These are phyloP conservation scores for Dictyostelium brefeldianum DNA, from an alignment of 78 protist genomes.

Conservation along the genomic window DNA sequence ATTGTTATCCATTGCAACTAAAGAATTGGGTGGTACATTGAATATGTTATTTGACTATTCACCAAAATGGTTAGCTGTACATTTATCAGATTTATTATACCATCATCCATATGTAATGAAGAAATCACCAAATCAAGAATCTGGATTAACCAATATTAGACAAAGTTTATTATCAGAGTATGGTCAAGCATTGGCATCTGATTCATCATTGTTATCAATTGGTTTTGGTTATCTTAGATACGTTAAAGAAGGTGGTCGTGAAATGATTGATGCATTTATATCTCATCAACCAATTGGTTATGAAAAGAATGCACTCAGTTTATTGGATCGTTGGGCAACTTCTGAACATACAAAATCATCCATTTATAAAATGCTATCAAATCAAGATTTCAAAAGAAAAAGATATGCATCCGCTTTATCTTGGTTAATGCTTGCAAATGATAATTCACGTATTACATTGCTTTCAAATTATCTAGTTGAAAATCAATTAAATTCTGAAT, in stretches of 20 bases:
- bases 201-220: conserved; percentile 22
- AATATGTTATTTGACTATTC: conserved; percentile 11
- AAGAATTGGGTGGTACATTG: conserved; percentile 19
- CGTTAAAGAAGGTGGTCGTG: conserved; percentile 13
- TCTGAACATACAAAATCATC: background rate
- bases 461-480: conserved; percentile 25
- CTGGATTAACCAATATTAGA: conserved; percentile 20
- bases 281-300: conserved; percentile 32
- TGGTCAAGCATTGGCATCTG: conserved; percentile 29
- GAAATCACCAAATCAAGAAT: background rate
- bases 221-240: conserved; percentile 26
- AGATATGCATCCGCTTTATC: conserved; percentile 63
- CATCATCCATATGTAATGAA: conserved; percentile 74
- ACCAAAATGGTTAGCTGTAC: conserved; percentile 50
- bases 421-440: conserved; percentile 53
- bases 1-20: conserved; percentile 51
- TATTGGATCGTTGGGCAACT: background rate
- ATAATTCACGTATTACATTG: conserved; percentile 18
- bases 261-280: conserved; percentile 43
- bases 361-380: conserved; percentile 46
- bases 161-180: conserved; percentile 19
- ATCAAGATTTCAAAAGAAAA: conserved; percentile 37
- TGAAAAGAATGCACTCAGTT: conserved; percentile 41
- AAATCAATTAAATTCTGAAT: conserved; percentile 27
- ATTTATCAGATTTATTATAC: conserved; percentile 58